Evolutionary conservation across 352 stramenopile species (phyloP).

Genomic region (Phytopythium sindhum): DNA sequence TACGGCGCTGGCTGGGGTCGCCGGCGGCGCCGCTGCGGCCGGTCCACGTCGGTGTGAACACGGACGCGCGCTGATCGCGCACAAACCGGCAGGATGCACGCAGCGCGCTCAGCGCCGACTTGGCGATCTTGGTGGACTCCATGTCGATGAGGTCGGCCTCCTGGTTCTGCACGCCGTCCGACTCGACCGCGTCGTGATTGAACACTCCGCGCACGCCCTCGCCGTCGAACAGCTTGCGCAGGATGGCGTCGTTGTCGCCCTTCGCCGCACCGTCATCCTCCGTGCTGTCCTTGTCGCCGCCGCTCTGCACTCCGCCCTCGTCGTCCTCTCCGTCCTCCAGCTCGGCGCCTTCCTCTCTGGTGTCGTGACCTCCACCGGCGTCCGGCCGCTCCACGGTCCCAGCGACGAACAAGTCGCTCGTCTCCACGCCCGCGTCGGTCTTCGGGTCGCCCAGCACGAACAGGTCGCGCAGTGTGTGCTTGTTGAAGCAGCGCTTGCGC

Average conservation of each 20-base stretch:
- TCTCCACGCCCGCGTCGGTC: constrained; percentile 83
- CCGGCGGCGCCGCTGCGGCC: constrained; percentile 65
- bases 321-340: constrained; percentile 28
- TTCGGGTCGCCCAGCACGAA: constrained; percentile 88
- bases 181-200: constrained; percentile 93
- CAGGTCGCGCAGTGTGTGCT: constrained; percentile 94
- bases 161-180: constrained; percentile 81
- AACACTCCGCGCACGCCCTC: constrained; percentile 93
- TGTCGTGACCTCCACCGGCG: constrained; percentile 7
- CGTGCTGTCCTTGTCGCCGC: constrained; percentile 1
- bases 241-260: constrained; percentile 82
- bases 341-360: constrained; percentile 2
- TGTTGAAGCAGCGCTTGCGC: constrained; percentile 96
- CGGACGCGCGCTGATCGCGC: constrained; percentile 51
- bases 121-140: constrained; percentile 87
- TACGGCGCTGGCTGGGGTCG: constrained; percentile 49
- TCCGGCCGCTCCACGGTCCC: constrained; percentile 74
- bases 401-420: constrained; percentile 89
- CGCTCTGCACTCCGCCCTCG: constrained; percentile 14
- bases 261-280: constrained; percentile 5
- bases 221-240: constrained; percentile 90
- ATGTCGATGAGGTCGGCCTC: constrained; percentile 91
- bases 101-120: constrained; percentile 79
- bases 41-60: constrained; percentile 79
- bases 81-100: constrained; percentile 75